Evolutionary conservation across 352 stramenopile genomes (phyloP), one percentile per base, ranked within the genome.

Genomic region (Phytophthora citrophthora): DNA sequence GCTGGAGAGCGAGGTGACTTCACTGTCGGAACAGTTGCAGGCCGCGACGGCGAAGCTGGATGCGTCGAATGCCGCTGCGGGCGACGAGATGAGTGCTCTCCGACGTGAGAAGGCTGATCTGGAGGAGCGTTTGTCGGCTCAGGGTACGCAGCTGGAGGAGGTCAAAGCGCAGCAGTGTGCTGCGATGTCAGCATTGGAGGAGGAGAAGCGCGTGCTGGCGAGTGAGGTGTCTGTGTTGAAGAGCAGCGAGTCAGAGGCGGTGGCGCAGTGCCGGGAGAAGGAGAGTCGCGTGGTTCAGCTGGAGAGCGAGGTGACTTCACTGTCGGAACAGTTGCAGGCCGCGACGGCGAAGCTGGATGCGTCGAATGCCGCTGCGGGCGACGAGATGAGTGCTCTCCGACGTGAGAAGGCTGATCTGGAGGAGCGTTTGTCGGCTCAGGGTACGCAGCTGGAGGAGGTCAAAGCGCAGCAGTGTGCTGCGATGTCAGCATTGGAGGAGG

Each of bases 171-270:
- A 45, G 54, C 57, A 69, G 44, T 34, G 34, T 52, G 51, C 59
- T 59, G 57, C 34, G 31, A n/a, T 60, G 60, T 20, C 38, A 34
- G 50, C 45, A 11, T 39, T 72, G 47, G 55, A 74, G 48, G 54
- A 65, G 26, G 50, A 74, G 61, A 74, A 67, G 55, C n/a, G 48
- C 51, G 32, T 41, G 41, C 34, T 74, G 54, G 55, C 31, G 58
- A 73, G 49, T 18, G 57, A 70, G 40, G 57, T 73, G 34, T 63
- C 27, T 44, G 23, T 6, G 31, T 13, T 67, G 53, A 58, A 68
- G 57, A 60, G 61, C 41, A 54, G 56, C 13, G 44, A 61, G 23
- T 58, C 39, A 38, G 39, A 52, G 8, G 34, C 36, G 27, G 13
- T 65, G 41, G 58, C 53, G 16, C 48, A 52, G 24, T 54, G 49